A percentile compares a stretch with the other conserved stretches of the same genome.
Evolutionary conservation across 345 rosid genomes (phyloP).

Genomic region (Psidium guajava): DNA sequence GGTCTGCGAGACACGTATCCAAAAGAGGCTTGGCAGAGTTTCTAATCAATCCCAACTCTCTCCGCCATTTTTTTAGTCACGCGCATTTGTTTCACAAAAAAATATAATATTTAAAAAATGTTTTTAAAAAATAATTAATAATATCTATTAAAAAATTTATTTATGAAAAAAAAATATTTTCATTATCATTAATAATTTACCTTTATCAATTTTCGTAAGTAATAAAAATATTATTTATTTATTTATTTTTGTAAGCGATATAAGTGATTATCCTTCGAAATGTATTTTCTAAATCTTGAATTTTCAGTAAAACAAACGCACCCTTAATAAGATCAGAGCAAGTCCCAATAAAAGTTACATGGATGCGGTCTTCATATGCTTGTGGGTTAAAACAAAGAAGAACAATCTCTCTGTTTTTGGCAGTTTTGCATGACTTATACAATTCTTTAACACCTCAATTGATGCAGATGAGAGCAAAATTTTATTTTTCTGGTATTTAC

Average conservation of each 20-base stretch:
- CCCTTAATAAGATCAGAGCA: background rate
- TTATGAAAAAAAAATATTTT: no score
- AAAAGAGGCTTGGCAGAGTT: background rate
- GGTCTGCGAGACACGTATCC: background rate
- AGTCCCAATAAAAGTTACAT: background rate
- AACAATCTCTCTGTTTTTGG: background rate
- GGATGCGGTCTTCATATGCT: background rate
- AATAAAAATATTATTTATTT: no score
- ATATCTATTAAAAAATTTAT: no score
- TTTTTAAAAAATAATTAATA: no score
- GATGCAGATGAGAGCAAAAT: background rate
- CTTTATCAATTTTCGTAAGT: no score
- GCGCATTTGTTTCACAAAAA: no score
- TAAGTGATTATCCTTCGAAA: no score
- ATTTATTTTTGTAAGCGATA: no score
- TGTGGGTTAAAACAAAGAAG: background rate
- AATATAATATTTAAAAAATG: no score
- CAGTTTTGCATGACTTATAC: background rate
- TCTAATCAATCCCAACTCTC: background rate
- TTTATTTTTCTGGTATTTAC: background rate
- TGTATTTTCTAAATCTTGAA: no score
- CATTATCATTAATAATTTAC: no score
- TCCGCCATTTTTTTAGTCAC: background rate
- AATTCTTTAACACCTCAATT: background rate
- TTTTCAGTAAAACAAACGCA: no score